phyloP scores from a whole-genome alignment of 2,329 filamentous ascomycete species.

The Pyrenophora seminiperda region DNA sequence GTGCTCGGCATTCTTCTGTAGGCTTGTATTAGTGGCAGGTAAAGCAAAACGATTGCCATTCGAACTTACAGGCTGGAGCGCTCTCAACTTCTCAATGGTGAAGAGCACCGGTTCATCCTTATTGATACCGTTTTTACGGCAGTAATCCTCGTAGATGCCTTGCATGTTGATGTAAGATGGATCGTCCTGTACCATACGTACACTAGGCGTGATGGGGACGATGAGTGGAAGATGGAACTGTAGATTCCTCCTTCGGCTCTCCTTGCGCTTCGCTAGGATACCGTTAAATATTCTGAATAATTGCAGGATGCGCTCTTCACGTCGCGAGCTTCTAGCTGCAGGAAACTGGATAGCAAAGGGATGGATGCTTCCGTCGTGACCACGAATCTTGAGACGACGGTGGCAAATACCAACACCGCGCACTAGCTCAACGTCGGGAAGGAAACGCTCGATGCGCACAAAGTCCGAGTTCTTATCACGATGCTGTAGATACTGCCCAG shows the following conservation, averaged over 20 bases:
- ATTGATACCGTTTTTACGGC: slow-evolving; percentile 79
- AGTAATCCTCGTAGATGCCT: slow-evolving; percentile 95
- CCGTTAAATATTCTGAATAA: slow-evolving; percentile 98
- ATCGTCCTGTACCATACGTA: slow-evolving; percentile 95
- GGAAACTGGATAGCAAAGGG: slow-evolving; percentile 96
- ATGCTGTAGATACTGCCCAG: slow-evolving; percentile 94
- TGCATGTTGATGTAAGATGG: slow-evolving; percentile 92
- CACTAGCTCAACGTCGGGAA: slow-evolving; percentile 92
- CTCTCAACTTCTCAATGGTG: slow-evolving; percentile 90
- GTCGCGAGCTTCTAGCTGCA: slow-evolving; percentile 85
- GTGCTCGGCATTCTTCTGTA: slow-evolving; percentile 71
- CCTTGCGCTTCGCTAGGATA: slow-evolving; percentile 87
- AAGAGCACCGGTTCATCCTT: slow-evolving; percentile 97
- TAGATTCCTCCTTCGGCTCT: slow-evolving; percentile 88
- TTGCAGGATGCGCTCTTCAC: slow-evolving; percentile 94
- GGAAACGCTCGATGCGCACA: slow-evolving; percentile 93
- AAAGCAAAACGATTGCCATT: neutral
- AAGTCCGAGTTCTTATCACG: slow-evolving; percentile 99
- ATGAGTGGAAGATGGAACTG: slow-evolving; percentile 96
- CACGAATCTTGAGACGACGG: slow-evolving; percentile 90
- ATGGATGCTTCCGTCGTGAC: slow-evolving; percentile 96
- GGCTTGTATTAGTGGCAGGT: slow-evolving; percentile 6
- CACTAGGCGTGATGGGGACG: slow-evolving; percentile 92
- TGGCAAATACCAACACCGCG: slow-evolving; percentile 90
- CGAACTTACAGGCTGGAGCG: slow-evolving; percentile 56